phyloP scores from a whole-genome alignment of 352 stramenopile genomes.

The Pythium aphanidermatum region DNA sequence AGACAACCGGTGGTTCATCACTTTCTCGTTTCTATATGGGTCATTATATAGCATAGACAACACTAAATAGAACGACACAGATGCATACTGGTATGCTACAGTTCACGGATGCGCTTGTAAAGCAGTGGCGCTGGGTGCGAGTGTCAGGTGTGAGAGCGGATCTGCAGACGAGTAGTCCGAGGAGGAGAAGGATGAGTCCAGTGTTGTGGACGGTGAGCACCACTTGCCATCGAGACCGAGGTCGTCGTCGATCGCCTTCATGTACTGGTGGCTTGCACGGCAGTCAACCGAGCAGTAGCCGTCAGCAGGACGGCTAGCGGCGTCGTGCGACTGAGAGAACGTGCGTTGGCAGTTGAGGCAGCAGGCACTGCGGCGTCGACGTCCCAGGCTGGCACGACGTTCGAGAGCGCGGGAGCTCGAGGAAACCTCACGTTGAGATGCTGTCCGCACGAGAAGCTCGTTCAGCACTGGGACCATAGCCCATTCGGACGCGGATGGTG shows the following conservation, averaged over 20 bases:
- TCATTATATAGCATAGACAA: not conserved
- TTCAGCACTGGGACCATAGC: conserved; percentile 13
- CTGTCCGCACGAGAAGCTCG: conserved; percentile 6
- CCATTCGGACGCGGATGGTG: conserved; percentile 1
- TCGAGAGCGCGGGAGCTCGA: not conserved
- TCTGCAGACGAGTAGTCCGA: conserved; percentile 4
- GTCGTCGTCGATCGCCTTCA: conserved; percentile 3
- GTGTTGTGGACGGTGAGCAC: conserved; percentile 2
- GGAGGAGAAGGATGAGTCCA: conserved; percentile 7
- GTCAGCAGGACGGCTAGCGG: conserved; percentile 1
- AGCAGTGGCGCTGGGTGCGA: not conserved
- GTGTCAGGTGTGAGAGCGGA: not conserved
- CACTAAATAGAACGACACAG: not conserved
- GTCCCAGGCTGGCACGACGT: not conserved
- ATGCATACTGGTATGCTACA: not conserved
- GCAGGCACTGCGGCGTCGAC: not conserved
- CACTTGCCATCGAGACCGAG: not conserved
- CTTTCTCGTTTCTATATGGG: not conserved
- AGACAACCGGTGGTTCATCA: no score
- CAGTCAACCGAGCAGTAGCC: conserved; percentile 18
- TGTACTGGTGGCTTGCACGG: conserved; percentile 13
- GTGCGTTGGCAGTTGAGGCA: conserved; percentile 11
- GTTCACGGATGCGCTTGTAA: not conserved
- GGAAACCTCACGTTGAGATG: no score
- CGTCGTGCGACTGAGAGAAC: conserved; percentile 7